phyloP scores from a whole-genome alignment of 2,329 filamentous ascomycete genomes.

The Aspergillus hiratsukae region DNA sequence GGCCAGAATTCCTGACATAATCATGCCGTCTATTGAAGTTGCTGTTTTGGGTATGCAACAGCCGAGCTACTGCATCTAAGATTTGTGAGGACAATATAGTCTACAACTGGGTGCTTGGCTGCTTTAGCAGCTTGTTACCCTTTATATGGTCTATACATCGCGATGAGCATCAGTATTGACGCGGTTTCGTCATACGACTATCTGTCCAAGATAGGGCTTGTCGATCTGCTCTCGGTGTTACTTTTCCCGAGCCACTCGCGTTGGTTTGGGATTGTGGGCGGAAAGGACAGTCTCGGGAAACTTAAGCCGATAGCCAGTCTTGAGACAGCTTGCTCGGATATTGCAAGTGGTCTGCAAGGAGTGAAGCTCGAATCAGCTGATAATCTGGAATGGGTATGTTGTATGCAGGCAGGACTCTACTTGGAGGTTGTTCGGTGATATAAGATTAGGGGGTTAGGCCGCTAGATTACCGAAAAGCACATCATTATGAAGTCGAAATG shows the following conservation, averaged over 20 bases:
- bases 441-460: not conserved
- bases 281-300: not conserved
- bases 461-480: no score
- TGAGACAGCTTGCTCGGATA: not conserved
- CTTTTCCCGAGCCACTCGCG: not conserved
- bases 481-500: not conserved
- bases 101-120: not conserved
- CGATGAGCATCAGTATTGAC: not conserved
- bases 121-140: not conserved
- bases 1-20: constrained; percentile 5
- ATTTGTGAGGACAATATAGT: not conserved
- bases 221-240: not conserved
- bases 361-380: not conserved
- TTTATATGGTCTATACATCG: not conserved
- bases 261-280: not conserved
- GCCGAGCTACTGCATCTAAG: constrained; percentile 1
- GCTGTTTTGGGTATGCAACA: not conserved
- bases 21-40: constrained; percentile 4
- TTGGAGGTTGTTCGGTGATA: not conserved
- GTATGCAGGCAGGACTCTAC: not conserved
- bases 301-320: not conserved
- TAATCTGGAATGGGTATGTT: not conserved
- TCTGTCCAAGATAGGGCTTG: not conserved
- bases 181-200: not conserved
- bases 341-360: not conserved